Conservation (phyloP, 768 basidiomycete species). For the Mycena rosella region DNA sequence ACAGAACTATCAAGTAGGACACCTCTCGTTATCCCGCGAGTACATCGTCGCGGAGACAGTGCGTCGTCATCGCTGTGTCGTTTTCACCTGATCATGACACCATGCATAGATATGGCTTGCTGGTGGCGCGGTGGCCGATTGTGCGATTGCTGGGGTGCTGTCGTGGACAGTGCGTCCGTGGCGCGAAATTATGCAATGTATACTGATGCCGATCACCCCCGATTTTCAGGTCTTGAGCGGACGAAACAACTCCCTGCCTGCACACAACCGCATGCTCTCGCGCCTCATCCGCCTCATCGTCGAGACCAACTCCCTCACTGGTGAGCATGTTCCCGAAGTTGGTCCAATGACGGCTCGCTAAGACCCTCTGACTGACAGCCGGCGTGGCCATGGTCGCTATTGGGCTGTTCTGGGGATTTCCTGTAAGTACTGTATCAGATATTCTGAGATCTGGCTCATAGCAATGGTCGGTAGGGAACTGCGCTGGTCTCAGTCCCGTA, state of each 20-base stretch:
- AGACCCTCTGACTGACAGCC: constrained; percentile 18
- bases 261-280: constrained; percentile 20
- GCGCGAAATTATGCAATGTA: constrained; percentile 4
- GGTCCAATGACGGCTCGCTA: constrained; percentile 5
- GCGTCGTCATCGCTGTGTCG: constrained; percentile 12
- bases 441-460: constrained; percentile 2
- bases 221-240: constrained; percentile 23
- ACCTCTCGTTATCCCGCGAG: constrained; percentile 25
- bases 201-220: background rate
- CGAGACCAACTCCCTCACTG: constrained; percentile 35
- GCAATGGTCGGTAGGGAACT: constrained; percentile 12
- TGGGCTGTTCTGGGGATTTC: constrained; percentile 26
- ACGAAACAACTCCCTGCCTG: background rate
- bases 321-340: constrained; percentile 13
- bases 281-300: constrained; percentile 32
- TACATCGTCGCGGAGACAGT: constrained; percentile 29
- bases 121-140: constrained; percentile 31
- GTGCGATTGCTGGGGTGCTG: constrained; percentile 31
- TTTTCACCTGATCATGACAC: background rate
- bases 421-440: constrained; percentile 19
- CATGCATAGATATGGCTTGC: constrained; percentile 32
- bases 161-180: constrained; percentile 30
- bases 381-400: constrained; percentile 28
- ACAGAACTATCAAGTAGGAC: constrained; percentile 26
- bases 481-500: constrained; percentile 31